Percentiles rank a stretch among this genome's conserved stretches.
phyloP scores from a whole-genome alignment of 2,329 filamentous ascomycete genomes.

The Stemphylium vesicarium region DNA sequence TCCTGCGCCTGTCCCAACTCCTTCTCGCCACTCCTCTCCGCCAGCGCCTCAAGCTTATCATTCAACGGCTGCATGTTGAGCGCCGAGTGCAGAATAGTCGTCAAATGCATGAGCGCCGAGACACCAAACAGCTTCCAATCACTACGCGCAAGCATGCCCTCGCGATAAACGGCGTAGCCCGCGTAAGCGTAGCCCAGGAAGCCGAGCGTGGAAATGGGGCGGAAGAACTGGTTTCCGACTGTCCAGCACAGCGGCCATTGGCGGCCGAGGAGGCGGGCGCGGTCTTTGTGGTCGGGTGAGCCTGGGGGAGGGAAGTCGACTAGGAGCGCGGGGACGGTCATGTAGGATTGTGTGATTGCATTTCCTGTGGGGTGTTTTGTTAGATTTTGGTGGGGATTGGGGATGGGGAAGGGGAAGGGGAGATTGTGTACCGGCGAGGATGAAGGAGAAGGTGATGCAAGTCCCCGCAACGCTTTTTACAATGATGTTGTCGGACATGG shows the following conservation, averaged over 20 bases:
- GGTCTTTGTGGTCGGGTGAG: constrained; percentile 50
- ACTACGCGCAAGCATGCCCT: constrained; percentile 39
- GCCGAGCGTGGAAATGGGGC: constrained; percentile 58
- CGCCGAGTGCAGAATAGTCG: constrained; percentile 58
- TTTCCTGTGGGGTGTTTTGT: constrained; percentile 51
- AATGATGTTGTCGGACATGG: constrained; percentile 43
- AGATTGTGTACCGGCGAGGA: constrained; percentile 52
- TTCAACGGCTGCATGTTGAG: constrained; percentile 61
- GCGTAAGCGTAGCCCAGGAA: constrained; percentile 57
- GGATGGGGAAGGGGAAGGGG: not conserved
- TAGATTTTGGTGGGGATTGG: constrained; percentile 4
- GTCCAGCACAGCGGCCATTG: constrained; percentile 60
- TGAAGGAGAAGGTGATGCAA: constrained; percentile 58
- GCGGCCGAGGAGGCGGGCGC: constrained; percentile 54
- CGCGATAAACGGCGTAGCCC: constrained; percentile 46
- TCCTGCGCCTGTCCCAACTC: constrained; percentile 41
- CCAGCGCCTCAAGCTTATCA: constrained; percentile 54
- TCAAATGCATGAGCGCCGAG: constrained; percentile 53
- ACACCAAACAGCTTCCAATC: constrained; percentile 57
- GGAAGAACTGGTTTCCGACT: constrained; percentile 60
- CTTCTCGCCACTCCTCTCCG: constrained; percentile 38
- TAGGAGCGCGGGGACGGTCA: constrained; percentile 58
- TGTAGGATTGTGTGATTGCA: constrained; percentile 60
- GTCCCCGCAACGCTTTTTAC: constrained; percentile 53
- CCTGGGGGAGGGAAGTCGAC: constrained; percentile 54